These are phyloP conservation scores for Homolaphlyctis polyrhiza DNA, from an alignment of 371 early-diverging fungal genomes.

Conservation along the genomic window DNA sequence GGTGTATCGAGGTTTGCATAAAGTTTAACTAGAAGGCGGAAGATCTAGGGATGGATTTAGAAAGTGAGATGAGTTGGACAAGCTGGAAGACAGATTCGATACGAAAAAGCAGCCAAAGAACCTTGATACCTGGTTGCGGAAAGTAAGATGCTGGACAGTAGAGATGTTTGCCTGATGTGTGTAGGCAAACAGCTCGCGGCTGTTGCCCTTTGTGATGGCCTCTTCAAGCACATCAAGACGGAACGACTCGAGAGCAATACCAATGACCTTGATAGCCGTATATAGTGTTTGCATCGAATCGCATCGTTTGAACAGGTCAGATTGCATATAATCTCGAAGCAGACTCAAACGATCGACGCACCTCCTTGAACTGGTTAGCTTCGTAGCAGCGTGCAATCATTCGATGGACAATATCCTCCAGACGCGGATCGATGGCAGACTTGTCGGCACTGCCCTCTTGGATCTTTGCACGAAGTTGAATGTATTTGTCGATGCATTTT, in stretches of 20 bases:
- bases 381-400: slow-evolving; percentile 90
- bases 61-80: neutral
- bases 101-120: neutral
- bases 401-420: slow-evolving; percentile 84
- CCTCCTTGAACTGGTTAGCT: slow-evolving; percentile 82
- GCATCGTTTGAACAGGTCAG: too few species aligned
- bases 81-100: neutral
- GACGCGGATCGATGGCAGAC: slow-evolving; percentile 63
- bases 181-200: slow-evolving; percentile 66
- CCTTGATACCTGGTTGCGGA: slow-evolving; percentile 66
- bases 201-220: slow-evolving; percentile 66
- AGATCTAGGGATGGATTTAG: slow-evolving; percentile 44
- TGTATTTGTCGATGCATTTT: slow-evolving; percentile 90
- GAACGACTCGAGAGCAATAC: slow-evolving; percentile 89
- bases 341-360: slow-evolving; percentile 6
- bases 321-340: too few species aligned
- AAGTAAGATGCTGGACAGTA: slow-evolving; percentile 71
- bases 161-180: slow-evolving; percentile 76
- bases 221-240: slow-evolving; percentile 85
- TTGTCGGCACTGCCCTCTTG: slow-evolving; percentile 34
- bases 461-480: slow-evolving; percentile 57
- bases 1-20: slow-evolving; percentile 74
- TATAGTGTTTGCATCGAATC: too few species aligned
- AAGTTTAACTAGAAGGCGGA: slow-evolving; percentile 76
- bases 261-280: slow-evolving; percentile 63